Base-by-base conservation (phyloP, 306 rosid species). In the Pterocarpus santalinus region DNA sequence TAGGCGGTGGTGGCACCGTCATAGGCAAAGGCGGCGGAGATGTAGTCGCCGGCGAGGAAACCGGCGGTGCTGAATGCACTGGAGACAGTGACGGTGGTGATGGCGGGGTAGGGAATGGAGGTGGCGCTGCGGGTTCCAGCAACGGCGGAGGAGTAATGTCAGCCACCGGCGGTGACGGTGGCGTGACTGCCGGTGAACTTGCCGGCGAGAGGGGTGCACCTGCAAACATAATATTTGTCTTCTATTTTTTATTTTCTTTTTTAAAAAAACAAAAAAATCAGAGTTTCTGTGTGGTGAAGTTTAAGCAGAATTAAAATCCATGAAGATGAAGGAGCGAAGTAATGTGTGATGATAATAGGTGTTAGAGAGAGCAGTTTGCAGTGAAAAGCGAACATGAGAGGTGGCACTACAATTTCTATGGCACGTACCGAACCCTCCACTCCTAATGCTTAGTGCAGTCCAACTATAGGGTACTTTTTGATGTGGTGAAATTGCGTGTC, bases 191-290 rank as follows among this genome's bases (percentile, higher is more conserved):
- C 43, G 87, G 87, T 8, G 80, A 76, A 33, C 38, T 60, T 53
- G 82, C 77, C 64, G 78, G 85, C 64, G 81, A 39, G 69, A 49
- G 57, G 8, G 81, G 53, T 51, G 86, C 75, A 30, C 77, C 38
- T 57, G 86, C 70, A 17, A 80, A 47, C 82, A 87, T 83, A 15
- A 39, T 39, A 10, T 64, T 47, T 33, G 22, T 52, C 22, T 7
- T 11, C 7, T 13, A 34, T 80, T 33, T 32, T 3, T 44, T 72
- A 30, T 4, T 72, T 17, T 12, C 14, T 32, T 34, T 22, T 8
- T 8, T 2, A 13, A 47, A 12, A 47, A 3, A 47, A 47, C 1
- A 47, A 47, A 47, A 47, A 12, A 13, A 47, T 2, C 22, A 55
- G 57, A 55, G 28, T 3, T 51, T 16, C 30, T 55, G 28, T 1